These are phyloP conservation scores for Sedum album DNA, from an alignment of 164 flowering plant genomes.

Conservation along the genomic window DNA sequence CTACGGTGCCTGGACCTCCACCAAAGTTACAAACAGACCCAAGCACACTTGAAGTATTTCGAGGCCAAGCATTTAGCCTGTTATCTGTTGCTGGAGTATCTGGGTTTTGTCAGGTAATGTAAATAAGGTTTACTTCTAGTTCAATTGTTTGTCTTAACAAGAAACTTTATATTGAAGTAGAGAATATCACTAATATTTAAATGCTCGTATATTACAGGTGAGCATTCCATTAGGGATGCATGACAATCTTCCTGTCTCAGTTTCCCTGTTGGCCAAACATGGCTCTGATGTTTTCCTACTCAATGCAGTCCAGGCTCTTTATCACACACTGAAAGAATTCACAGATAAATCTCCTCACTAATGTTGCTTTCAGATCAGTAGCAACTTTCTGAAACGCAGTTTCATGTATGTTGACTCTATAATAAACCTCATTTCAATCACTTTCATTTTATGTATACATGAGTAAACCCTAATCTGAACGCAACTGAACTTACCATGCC, in stretches of 20 bases:
- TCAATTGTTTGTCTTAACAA: neutral
- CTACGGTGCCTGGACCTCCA: slow-evolving; percentile 87
- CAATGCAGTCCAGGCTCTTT: slow-evolving; percentile 45
- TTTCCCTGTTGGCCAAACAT: slow-evolving; percentile 76
- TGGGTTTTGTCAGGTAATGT: slow-evolving; percentile 77
- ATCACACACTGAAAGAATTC: slow-evolving; percentile 35
- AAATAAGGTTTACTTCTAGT: neutral
- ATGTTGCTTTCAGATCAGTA: neutral
- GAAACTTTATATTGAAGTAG: neutral
- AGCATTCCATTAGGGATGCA: slow-evolving; percentile 66
- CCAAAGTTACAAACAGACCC: slow-evolving; percentile 60
- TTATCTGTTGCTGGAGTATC: slow-evolving; percentile 77
- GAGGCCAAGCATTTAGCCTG: slow-evolving; percentile 70
- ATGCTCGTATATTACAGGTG: slow-evolving; percentile 35
- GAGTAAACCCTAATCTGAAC: too few species aligned
- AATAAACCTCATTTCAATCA: neutral
- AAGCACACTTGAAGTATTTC: slow-evolving; percentile 42
- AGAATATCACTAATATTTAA: neutral
- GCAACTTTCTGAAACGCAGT: neutral
- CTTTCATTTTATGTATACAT: too few species aligned
- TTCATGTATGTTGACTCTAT: neutral
- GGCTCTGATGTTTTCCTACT: slow-evolving; percentile 78
- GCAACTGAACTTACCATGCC: too few species aligned
- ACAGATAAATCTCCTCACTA: slow-evolving; percentile 18
- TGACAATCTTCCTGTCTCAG: slow-evolving; percentile 57